A percentile compares a stretch with the other conserved stretches of the same genome.
These are phyloP conservation scores for Nicotiana knightiana DNA, from an alignment of 257 asterid genomes.

Conservation along the genomic window DNA sequence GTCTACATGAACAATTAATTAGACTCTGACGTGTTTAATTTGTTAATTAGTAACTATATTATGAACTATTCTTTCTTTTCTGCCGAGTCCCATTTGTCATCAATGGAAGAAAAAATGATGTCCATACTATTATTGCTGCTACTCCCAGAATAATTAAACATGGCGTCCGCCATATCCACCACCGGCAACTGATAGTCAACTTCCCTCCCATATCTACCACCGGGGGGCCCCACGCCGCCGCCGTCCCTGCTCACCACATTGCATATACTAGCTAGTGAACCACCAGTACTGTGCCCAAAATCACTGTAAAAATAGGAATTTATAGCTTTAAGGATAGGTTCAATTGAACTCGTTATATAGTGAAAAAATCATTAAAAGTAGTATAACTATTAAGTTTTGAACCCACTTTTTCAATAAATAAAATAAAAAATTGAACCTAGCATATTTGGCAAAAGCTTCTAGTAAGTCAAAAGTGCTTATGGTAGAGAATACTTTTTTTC, in stretches of 20 bases:
- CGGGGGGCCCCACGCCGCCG: slow-evolving; percentile 21
- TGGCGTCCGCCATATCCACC: slow-evolving; percentile 75
- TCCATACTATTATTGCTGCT: slow-evolving; percentile 74
- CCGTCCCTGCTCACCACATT: slow-evolving; percentile 7
- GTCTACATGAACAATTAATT: not conserved
- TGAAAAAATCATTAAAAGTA: too few species aligned
- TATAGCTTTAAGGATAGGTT: not conserved
- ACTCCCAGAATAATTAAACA: slow-evolving; percentile 82
- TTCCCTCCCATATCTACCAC: slow-evolving; percentile 15
- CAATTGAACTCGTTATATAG: too few species aligned
- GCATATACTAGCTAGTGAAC: not conserved
- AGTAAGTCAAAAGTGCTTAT: too few species aligned
- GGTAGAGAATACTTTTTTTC: too few species aligned
- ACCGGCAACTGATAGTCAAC: slow-evolving; percentile 39
- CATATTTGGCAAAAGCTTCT: too few species aligned
- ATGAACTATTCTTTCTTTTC: slow-evolving; percentile 38
- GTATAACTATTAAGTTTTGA: too few species aligned
- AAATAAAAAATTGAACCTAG: too few species aligned
- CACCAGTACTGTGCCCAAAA: not conserved
- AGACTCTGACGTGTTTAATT: not conserved
- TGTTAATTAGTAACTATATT: not conserved
- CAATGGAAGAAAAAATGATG: slow-evolving; percentile 57
- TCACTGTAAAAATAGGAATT: not conserved
- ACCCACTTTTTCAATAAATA: too few species aligned
- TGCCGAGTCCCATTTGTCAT: slow-evolving; percentile 58